Percentiles rank a stretch among this genome's conserved stretches.
phyloP scores from a whole-genome alignment of 305 asterid species.

The Fraxinus latifolia region DNA sequence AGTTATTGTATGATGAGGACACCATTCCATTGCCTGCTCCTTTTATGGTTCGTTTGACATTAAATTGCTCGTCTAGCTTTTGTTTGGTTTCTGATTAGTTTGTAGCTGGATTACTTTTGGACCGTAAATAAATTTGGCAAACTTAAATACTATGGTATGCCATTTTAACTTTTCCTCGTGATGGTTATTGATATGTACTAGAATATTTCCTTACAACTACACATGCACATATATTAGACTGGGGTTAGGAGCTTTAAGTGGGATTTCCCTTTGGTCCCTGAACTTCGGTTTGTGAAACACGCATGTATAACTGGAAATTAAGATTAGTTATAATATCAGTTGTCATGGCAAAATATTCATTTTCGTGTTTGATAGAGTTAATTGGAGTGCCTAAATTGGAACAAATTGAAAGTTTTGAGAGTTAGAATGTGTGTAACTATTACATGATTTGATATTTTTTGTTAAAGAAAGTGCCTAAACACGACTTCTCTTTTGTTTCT shows the following conservation, averaged over 20 bases:
- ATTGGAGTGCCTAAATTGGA: background rate
- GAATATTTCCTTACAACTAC: background rate
- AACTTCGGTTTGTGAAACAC: background rate
- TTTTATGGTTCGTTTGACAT: background rate
- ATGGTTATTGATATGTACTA: background rate
- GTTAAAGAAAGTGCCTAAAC: background rate
- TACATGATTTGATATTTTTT: background rate
- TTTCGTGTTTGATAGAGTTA: background rate
- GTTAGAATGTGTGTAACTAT: background rate
- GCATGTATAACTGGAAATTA: background rate
- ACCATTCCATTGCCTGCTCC: background rate
- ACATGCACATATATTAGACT: background rate
- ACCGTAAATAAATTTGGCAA: background rate
- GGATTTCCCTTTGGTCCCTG: background rate
- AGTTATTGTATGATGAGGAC: background rate
- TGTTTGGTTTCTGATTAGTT: background rate
- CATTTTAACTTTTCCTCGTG: background rate
- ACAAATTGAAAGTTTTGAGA: background rate
- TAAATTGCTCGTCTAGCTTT: background rate
- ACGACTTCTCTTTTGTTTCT: background rate
- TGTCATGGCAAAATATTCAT: background rate
- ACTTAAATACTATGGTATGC: background rate
- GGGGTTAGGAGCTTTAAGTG: background rate
- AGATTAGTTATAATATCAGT: background rate
- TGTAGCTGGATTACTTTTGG: background rate